Evolutionary conservation across 768 basidiomycete genomes (phyloP).

Genomic region (Holtermanniella nyarrowii): DNA sequence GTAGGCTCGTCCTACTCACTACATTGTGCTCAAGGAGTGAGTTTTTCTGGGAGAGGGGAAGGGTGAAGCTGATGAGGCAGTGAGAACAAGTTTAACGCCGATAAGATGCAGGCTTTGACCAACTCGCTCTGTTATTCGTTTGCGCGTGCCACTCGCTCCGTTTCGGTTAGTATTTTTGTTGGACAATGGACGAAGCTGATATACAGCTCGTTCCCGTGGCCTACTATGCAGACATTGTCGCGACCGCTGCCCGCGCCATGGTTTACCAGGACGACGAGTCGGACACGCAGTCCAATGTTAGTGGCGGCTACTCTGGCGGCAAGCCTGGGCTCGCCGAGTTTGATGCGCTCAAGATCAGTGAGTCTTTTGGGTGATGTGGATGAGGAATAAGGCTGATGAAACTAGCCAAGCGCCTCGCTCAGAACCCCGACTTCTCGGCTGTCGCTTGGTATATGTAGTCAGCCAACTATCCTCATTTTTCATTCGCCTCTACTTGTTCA

Average conservation of each 20-base stretch:
- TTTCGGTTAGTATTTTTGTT: slow-evolving; percentile 7
- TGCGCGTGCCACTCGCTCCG: slow-evolving; percentile 35
- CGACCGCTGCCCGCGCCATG: slow-evolving; percentile 7
- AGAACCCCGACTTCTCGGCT: neutral
- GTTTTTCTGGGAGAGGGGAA: neutral
- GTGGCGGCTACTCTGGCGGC: too few relatives aligned
- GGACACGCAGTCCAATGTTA: neutral
- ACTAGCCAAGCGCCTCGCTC: neutral
- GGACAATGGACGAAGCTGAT: neutral
- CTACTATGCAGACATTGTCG: slow-evolving; percentile 7
- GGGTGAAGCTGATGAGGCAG: too few relatives aligned
- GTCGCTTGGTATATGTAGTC: too few relatives aligned
- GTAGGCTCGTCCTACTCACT: slow-evolving; percentile 35
- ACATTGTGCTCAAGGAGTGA: slow-evolving; percentile 16
- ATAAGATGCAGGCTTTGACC: slow-evolving; percentile 33
- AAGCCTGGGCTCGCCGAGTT: neutral
- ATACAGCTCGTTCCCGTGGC: neutral
- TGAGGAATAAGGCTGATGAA: too few relatives aligned
- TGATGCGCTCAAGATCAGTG: neutral
- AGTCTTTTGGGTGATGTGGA: too few relatives aligned
- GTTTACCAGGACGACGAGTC: slow-evolving; percentile 4
- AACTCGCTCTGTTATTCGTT: slow-evolving; percentile 33
- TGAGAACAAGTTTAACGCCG: slow-evolving; percentile 18
- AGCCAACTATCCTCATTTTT: too few relatives aligned
- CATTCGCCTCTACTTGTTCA: too few relatives aligned